Evolutionary conservation across 768 basidiomycete species (phyloP).

Genomic region (Naganishia onofrii): DNA sequence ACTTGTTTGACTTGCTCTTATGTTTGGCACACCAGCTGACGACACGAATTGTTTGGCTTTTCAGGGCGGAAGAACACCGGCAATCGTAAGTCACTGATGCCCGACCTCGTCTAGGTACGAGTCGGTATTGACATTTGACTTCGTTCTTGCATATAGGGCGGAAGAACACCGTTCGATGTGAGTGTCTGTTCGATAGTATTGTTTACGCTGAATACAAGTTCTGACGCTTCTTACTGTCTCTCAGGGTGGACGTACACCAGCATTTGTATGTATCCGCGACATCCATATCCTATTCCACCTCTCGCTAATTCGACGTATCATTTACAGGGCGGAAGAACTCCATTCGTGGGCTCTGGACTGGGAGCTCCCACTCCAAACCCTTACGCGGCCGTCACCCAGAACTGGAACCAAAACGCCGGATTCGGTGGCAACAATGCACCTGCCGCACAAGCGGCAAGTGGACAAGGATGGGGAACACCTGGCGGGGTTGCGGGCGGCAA

Average conservation of each 20-base stretch:
- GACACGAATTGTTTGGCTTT: no score
- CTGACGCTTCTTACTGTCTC: background rate
- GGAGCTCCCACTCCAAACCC: slow-evolving; percentile 18
- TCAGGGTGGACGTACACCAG: slow-evolving; percentile 26
- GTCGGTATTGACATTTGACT: background rate
- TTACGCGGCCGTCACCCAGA: slow-evolving; percentile 5
- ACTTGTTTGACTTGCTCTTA: background rate
- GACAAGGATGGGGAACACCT: background rate
- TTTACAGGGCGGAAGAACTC: slow-evolving; percentile 25
- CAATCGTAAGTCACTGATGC: slow-evolving; percentile 38
- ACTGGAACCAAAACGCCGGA: slow-evolving; percentile 4
- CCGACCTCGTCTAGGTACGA: background rate
- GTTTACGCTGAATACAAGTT: background rate
- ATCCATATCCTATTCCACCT: background rate
- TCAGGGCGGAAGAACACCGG: slow-evolving; percentile 65
- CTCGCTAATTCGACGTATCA: background rate
- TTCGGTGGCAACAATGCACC: background rate
- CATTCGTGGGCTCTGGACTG: slow-evolving; percentile 10
- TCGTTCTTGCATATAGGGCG: slow-evolving; percentile 9
- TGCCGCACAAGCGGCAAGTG: background rate
- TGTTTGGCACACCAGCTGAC: background rate
- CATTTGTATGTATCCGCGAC: slow-evolving; percentile 5
- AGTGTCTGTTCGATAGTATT: background rate
- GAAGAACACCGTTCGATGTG: slow-evolving; percentile 27
- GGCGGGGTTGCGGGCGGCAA: background rate